phyloP scores from a whole-genome alignment of 805 yeast species.

The Yamadazyma paraphyllophila region DNA sequence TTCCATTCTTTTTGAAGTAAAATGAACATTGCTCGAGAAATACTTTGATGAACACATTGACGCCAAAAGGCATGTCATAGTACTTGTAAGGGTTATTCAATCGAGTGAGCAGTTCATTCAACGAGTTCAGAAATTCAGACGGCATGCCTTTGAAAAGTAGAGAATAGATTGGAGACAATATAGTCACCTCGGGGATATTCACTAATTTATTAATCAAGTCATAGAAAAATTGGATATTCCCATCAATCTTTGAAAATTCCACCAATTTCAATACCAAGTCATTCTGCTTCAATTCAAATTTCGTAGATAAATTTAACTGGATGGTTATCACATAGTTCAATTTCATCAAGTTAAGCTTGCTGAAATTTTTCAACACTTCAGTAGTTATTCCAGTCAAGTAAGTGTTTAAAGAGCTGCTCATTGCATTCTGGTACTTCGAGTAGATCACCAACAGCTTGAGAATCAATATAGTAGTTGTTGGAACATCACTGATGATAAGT shows the following conservation, averaged over 20 bases:
- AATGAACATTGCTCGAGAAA: slow-evolving; percentile 61
- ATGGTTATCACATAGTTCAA: slow-evolving; percentile 11
- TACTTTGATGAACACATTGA: slow-evolving; percentile 33
- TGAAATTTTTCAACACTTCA: slow-evolving; percentile 1
- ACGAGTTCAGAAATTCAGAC: slow-evolving; percentile 51
- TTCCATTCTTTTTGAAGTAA: slow-evolving; percentile 1
- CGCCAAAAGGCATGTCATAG: slow-evolving; percentile 50
- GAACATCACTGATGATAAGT: slow-evolving; percentile 5
- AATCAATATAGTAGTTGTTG: slow-evolving; percentile 1
- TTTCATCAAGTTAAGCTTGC: slow-evolving; percentile 8
- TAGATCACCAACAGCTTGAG: slow-evolving; percentile 9
- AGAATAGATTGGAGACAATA: slow-evolving; percentile 15
- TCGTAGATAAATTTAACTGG: slow-evolving; percentile 11
- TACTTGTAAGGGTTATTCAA: slow-evolving; percentile 81
- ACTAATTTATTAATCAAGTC: slow-evolving; percentile 24
- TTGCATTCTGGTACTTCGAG: slow-evolving; percentile 9
- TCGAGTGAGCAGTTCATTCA: slow-evolving; percentile 77
- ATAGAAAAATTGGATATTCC: slow-evolving; percentile 9
- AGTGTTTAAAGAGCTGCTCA: slow-evolving; percentile 9
- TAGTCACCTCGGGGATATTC: slow-evolving; percentile 7
- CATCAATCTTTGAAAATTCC: slow-evolving; percentile 8
- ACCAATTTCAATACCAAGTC: slow-evolving; percentile 9
- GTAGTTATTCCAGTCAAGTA: slow-evolving; percentile 3
- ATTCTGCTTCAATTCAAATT: slow-evolving; percentile 12
- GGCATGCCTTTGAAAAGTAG: slow-evolving; percentile 9